phyloP scores from a whole-genome alignment of 768 basidiomycete genomes.

The Leccinum incarnatum region DNA sequence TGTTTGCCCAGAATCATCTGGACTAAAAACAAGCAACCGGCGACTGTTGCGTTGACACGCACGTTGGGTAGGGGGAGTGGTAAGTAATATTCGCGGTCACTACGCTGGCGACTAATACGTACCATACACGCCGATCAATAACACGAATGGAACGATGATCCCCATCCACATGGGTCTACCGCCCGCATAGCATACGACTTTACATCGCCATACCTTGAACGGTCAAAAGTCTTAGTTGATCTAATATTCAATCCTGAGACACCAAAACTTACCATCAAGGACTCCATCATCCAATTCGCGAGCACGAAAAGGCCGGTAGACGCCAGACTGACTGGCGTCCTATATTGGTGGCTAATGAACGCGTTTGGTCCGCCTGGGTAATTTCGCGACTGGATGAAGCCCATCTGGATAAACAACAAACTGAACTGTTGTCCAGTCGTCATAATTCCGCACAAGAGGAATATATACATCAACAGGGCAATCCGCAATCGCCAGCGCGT shows the following conservation, averaged over 20 bases:
- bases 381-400: slow-evolving; percentile 10
- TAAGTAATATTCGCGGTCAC: background rate
- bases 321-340: slow-evolving; percentile 1
- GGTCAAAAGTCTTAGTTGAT: background rate
- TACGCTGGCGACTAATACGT: background rate
- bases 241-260: background rate
- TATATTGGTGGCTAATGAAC: background rate
- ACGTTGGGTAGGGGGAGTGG: background rate
- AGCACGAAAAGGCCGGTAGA: slow-evolving; percentile 15
- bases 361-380: slow-evolving; percentile 16
- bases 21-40: slow-evolving; percentile 5
- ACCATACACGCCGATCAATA: slow-evolving; percentile 16
- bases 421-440: slow-evolving; percentile 13
- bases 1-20: background rate
- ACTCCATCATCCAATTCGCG: slow-evolving; percentile 23
- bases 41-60: slow-evolving; percentile 1
- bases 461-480: slow-evolving; percentile 14
- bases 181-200: slow-evolving; percentile 14
- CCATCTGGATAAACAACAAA: slow-evolving; percentile 17
- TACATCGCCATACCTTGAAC: slow-evolving; percentile 25
- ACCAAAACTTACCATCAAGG: slow-evolving; percentile 16
- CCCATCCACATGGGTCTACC: slow-evolving; percentile 9
- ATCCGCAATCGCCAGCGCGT: slow-evolving; percentile 11
- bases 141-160: slow-evolving; percentile 2
- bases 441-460: slow-evolving; percentile 12